Percentiles rank a stretch among this genome's conserved stretches.
Conservation (phyloP, 164 flowering plant genomes). For the Piper betle region DNA sequence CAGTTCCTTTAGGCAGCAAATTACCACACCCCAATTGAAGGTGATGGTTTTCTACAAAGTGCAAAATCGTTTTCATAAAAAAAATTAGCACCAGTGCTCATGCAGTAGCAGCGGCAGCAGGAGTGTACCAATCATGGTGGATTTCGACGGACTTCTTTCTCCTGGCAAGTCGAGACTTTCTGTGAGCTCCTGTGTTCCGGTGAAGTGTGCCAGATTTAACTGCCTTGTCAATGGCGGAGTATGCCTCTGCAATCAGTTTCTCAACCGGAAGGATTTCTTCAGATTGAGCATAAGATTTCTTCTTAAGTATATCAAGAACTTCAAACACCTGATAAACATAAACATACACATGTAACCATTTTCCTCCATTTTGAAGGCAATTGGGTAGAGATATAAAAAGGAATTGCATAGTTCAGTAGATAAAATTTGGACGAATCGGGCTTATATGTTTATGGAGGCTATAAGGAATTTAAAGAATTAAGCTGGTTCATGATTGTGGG, state of each 20-base stretch:
- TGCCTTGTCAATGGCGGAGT: slow-evolving; percentile 80
- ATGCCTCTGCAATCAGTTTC: slow-evolving; percentile 82
- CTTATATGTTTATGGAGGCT: too few relatives aligned
- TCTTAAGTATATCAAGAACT: slow-evolving; percentile 50
- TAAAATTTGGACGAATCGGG: too few relatives aligned
- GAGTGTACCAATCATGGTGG: slow-evolving; percentile 89
- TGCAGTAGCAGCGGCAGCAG: slow-evolving; percentile 19
- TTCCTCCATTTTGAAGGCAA: background rate
- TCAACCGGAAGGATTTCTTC: slow-evolving; percentile 67
- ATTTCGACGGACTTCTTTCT: slow-evolving; percentile 83
- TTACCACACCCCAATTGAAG: background rate
- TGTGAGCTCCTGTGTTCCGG: slow-evolving; percentile 77
- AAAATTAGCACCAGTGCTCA: background rate
- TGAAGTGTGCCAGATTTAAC: slow-evolving; percentile 68
- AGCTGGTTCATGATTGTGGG: too few relatives aligned
- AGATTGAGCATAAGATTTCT: slow-evolving; percentile 57
- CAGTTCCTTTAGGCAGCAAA: too few relatives aligned
- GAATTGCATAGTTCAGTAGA: background rate
- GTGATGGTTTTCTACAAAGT: background rate
- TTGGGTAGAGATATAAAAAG: background rate
- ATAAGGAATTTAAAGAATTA: too few relatives aligned
- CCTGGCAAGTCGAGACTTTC: slow-evolving; percentile 88
- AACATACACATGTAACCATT: background rate
- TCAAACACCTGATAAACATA: slow-evolving; percentile 43
- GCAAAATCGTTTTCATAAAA: background rate